Conservation (phyloP, 129 eudicot species). For the Smallanthus sonchifolius region DNA sequence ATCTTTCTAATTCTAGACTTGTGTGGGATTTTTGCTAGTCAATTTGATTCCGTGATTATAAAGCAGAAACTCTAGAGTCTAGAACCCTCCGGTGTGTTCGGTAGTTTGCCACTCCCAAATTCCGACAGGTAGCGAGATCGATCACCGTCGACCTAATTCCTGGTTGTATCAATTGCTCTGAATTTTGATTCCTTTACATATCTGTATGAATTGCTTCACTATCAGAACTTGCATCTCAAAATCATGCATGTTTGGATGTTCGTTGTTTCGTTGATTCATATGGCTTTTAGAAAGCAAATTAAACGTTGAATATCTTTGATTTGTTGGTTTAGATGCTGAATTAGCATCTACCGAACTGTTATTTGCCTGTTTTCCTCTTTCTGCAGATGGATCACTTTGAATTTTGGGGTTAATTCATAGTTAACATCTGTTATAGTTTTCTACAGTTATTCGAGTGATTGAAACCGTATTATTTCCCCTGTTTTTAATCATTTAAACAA, state of each 20-base stretch:
- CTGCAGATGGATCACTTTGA: background rate
- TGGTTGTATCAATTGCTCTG: background rate
- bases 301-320: background rate
- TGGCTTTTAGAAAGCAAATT: background rate
- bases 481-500: background rate
- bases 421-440: background rate
- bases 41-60: background rate
- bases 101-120: background rate
- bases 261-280: background rate
- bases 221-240: background rate
- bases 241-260: conserved; percentile 6
- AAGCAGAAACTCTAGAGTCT: background rate
- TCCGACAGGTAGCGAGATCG: conserved; percentile 6
- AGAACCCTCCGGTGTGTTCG: background rate
- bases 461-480: background rate
- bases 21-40: background rate
- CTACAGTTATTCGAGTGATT: background rate
- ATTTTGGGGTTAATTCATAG: background rate
- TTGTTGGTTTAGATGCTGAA: background rate
- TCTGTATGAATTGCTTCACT: background rate
- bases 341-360: background rate
- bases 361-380: background rate
- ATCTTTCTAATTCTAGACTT: too few species aligned
- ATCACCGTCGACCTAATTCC: background rate
- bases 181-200: background rate